These are phyloP conservation scores for Penicillium sp. DNA, from an alignment of 2,329 filamentous ascomycete genomes.

Conservation along the genomic window DNA sequence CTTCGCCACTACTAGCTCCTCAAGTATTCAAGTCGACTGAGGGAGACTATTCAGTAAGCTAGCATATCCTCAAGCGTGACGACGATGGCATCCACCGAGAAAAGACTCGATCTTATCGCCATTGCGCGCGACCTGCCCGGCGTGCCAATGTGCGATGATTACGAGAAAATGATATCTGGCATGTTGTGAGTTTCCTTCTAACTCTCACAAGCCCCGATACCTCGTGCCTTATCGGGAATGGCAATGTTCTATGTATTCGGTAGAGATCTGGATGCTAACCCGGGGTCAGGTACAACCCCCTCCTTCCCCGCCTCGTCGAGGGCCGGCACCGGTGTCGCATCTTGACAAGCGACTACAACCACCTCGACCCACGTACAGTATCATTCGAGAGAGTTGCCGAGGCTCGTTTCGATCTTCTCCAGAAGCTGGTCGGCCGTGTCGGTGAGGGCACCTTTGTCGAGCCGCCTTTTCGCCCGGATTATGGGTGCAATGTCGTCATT, in stretches of 20 bases:
- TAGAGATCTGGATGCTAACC: background rate
- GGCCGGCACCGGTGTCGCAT: constrained; percentile 30
- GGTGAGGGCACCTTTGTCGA: constrained; percentile 33
- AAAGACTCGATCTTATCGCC: constrained; percentile 31
- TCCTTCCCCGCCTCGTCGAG: constrained; percentile 24
- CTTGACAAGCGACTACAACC: constrained; percentile 30
- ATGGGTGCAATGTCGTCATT: constrained; percentile 33
- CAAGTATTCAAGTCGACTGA: too few relatives aligned
- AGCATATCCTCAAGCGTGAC: too few relatives aligned
- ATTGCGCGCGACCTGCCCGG: constrained; percentile 26
- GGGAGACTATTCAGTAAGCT: too few relatives aligned
- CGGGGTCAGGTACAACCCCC: constrained; percentile 29
- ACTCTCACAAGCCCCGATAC: background rate
- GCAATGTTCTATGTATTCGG: background rate
- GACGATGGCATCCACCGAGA: constrained; percentile 24
- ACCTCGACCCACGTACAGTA: constrained; percentile 25
- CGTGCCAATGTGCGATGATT: constrained; percentile 34
- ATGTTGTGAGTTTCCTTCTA: constrained; percentile 28
- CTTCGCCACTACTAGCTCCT: too few relatives aligned
- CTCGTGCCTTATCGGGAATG: background rate
- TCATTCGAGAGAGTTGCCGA: constrained; percentile 28
- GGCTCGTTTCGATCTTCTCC: constrained; percentile 25
- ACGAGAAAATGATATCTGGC: constrained; percentile 37
- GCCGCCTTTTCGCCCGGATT: constrained; percentile 32
- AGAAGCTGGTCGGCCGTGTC: constrained; percentile 28